Evolutionary conservation across 2,329 filamentous ascomycete species (phyloP).

Genomic region (Cryphonectria nitschkei): DNA sequence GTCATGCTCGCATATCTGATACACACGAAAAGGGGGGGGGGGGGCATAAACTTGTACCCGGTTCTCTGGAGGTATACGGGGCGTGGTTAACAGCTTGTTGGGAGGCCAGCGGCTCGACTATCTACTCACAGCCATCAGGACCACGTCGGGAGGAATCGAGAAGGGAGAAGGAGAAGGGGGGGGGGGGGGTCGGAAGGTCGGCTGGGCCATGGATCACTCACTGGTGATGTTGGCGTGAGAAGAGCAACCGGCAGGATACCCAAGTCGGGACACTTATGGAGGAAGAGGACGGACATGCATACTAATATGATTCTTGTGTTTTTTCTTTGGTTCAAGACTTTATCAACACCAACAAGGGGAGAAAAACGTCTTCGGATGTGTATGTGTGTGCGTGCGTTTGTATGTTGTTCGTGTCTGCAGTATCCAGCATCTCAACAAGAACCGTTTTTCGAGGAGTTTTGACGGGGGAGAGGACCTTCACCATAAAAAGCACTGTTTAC

Average conservation of each 20-base stretch:
- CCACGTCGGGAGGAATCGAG: not conserved
- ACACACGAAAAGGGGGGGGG: not conserved
- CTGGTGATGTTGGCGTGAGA: not conserved
- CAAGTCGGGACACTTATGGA: constrained; percentile 8
- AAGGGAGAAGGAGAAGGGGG: no score
- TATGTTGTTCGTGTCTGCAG: not conserved
- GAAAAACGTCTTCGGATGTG: not conserved
- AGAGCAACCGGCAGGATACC: constrained; percentile 1
- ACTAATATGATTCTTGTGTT: constrained; percentile 26
- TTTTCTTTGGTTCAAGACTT: constrained; percentile 14
- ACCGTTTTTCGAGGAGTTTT: constrained; percentile 6
- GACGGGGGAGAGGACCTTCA: not conserved
- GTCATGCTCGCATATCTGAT: constrained; percentile 24
- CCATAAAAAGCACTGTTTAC: not conserved
- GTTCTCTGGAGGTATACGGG: constrained; percentile 1
- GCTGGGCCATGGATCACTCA: not conserved
- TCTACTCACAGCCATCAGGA: not conserved
- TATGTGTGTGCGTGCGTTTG: not conserved
- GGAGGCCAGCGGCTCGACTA: not conserved
- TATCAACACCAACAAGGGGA: not conserved
- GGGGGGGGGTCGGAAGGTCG: not conserved
- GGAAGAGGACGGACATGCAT: constrained; percentile 16
- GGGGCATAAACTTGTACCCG: constrained; percentile 10
- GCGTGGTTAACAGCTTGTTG: not conserved
- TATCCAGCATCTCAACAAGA: constrained; percentile 16